Conservation (phyloP, 140 eudicot genomes). For the Senecio squalidus region DNA sequence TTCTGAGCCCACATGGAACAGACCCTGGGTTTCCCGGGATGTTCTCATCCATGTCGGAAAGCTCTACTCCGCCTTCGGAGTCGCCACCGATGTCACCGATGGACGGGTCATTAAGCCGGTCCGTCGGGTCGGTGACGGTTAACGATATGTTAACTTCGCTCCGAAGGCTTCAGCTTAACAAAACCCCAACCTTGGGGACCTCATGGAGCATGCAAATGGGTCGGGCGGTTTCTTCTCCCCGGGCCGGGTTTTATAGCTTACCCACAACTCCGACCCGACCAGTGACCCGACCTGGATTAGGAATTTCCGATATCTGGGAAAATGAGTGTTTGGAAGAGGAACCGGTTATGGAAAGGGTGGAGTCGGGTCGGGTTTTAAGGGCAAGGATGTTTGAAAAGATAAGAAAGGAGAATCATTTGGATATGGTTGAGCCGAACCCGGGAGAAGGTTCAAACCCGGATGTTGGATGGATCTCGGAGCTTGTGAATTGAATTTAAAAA, state of each 20-base stretch:
- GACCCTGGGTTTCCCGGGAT: conserved; percentile 23
- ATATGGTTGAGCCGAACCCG: conserved; percentile 38
- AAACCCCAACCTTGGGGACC: conserved; percentile 24
- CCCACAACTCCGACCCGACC: conserved; percentile 69
- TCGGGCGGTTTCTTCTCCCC: conserved; percentile 30
- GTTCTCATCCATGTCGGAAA: conserved; percentile 29
- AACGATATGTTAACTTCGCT: conserved; percentile 50
- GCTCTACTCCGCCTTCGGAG: conserved; percentile 16
- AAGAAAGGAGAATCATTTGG: conserved; percentile 75
- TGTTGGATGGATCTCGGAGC: conserved; percentile 86
- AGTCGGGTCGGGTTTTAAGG: conserved; percentile 65
- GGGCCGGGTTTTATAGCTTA: conserved; percentile 55
- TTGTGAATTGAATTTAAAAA: conserved; percentile 48
- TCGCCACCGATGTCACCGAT: conserved; percentile 72
- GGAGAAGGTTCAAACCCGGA: conserved; percentile 53
- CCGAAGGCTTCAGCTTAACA: conserved; percentile 63
- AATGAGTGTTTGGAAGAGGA: conserved; percentile 44
- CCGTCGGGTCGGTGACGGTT: conserved; percentile 48
- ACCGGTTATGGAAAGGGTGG: conserved; percentile 69
- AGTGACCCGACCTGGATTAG: conserved; percentile 34
- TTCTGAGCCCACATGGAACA: conserved; percentile 39
- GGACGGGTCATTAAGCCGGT: conserved; percentile 37
- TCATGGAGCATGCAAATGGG: conserved; percentile 49
- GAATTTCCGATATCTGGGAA: conserved; percentile 37
- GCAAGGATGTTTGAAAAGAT: conserved; percentile 71